Conservation (phyloP, 768 basidiomycete species). For the Stropharia rugosoannulata region DNA sequence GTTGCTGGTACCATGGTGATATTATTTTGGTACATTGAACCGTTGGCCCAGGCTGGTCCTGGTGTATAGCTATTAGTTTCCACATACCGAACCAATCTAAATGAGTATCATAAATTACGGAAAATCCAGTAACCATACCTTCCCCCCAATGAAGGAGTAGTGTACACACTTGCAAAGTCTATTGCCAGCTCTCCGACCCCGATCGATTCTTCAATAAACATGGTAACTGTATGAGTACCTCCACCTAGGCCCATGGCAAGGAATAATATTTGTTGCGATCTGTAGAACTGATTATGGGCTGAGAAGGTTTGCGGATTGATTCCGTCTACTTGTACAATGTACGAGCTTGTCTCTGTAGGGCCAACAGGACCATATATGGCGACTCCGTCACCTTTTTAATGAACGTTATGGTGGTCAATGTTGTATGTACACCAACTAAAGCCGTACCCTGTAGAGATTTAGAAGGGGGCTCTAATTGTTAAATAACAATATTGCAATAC, state of each 20-base stretch:
- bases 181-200: conserved; percentile 13
- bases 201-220: not conserved
- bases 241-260: conserved; percentile 16
- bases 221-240: conserved; percentile 13
- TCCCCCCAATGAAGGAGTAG: conserved; percentile 19
- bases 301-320: conserved; percentile 1
- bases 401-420: not conserved
- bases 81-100: no score
- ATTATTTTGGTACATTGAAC: no score
- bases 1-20: no score
- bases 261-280: conserved; percentile 14
- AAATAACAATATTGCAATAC: no score
- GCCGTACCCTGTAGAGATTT: not conserved
- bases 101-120: no score
- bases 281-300: conserved; percentile 12
- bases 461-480: not conserved
- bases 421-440: not conserved
- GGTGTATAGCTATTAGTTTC: no score
- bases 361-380: not conserved
- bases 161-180: conserved; percentile 21
- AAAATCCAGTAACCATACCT: conserved; percentile 8
- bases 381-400: not conserved
- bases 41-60: no score
- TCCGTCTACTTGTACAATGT: conserved; percentile 11
- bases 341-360: not conserved